A percentile compares a stretch with the other conserved stretches of the same genome.
Evolutionary conservation across 148 eudicot species (phyloP).

Genomic region (Pharnaceum exiguum): DNA sequence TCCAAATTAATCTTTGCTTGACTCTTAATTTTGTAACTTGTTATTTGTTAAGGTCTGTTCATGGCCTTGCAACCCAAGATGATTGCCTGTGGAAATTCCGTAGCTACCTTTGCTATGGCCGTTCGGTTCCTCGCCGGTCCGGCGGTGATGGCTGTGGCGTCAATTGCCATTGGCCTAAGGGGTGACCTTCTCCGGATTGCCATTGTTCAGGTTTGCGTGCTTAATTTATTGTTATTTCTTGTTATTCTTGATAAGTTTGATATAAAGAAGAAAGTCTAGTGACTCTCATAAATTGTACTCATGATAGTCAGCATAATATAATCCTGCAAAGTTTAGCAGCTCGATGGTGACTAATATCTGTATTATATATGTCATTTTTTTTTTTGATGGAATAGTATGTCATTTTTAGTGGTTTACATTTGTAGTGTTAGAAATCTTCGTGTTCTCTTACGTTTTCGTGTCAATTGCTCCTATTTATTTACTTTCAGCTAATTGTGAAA

Average conservation of each 20-base stretch:
- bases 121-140: slow-evolving; percentile 81
- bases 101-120: slow-evolving; percentile 75
- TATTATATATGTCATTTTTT: no score
- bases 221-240: no score
- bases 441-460: background rate
- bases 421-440: no score
- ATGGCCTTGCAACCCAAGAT: slow-evolving; percentile 95
- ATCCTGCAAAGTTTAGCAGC: no score
- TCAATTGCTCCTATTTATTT: background rate
- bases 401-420: no score
- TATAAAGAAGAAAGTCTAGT: no score
- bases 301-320: no score
- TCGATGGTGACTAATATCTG: no score
- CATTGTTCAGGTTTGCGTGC: slow-evolving; percentile 64
- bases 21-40: background rate
- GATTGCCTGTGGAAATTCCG: slow-evolving; percentile 82
- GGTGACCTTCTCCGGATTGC: slow-evolving; percentile 77
- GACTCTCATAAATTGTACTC: no score
- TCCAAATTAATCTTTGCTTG: background rate
- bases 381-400: no score
- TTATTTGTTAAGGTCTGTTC: slow-evolving; percentile 54
- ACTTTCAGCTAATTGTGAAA: background rate
- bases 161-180: slow-evolving; percentile 68
- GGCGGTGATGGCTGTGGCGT: slow-evolving; percentile 79
- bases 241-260: no score